Base-by-base conservation (phyloP, 805 yeast genomes). In the Suhomyces vadensis region DNA sequence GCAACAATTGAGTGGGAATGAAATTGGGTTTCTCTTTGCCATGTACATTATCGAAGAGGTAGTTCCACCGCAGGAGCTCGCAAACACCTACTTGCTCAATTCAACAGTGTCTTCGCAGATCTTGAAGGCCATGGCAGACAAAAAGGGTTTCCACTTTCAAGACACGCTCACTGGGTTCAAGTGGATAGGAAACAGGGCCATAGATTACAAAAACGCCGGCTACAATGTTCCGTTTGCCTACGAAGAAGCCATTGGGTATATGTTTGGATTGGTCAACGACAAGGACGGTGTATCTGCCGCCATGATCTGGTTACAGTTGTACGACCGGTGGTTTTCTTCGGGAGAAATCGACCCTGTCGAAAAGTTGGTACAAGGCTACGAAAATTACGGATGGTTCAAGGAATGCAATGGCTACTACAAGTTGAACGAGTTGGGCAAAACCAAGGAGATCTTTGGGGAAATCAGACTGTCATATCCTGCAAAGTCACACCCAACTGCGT, bases 141-240 rank as follows among this genome's bases (percentile, higher is more conserved):
- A 56, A 4, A 72, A 78, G 37, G 83, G 84, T 0, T 83, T 85
- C 58, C 70, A 78, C 37, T 86, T 75, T 63, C 75, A 70, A 33
- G 97, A 94, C 49, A 92, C 98, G 0, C 73, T 92, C 44, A 92
- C 98, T 0, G 99, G 99, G 1, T 92, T 92, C 72, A 92, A 92
- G 66, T 92, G 99, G 99, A 84, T 92, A 27, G 99, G 98, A 3
- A 92, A 92, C 59, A 78, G 81, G 50, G 94, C 96, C 2, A 79
- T 85, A 26, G 86, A 83, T 6, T 68, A 87, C 39, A 89, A 85
- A 50, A 49, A 58, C 0, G 60, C 77, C 35, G 96, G 95, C 0
- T 80, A 58, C 55, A 50, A 42, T 3, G 96, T 91, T 1, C 95
- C 96, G 0, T 90, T 92, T 69, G 97, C 87, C 0, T 92, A 77